Conservation (phyloP, 495 filamentous ascomycete genomes). For the Cudoniella acicularis region DNA sequence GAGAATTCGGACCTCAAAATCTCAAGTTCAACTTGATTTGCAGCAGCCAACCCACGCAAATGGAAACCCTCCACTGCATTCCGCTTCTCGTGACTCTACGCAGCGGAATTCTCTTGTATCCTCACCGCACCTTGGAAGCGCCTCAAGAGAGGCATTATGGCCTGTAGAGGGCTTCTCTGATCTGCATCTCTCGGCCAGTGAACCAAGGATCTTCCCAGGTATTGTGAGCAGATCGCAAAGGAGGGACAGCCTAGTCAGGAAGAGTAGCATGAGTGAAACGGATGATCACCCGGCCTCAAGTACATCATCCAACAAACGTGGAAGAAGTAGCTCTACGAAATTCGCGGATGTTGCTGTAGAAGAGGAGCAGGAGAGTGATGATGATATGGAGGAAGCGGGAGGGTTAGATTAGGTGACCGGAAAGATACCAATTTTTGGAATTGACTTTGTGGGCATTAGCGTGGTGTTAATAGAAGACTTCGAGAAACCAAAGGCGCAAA, state of each 20-base stretch:
- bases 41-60: slow-evolving; percentile 16
- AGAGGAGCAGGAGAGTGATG: slow-evolving; percentile 12
- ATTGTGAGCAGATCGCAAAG: slow-evolving; percentile 59
- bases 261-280: slow-evolving; percentile 20
- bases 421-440: not conserved
- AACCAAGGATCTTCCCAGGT: slow-evolving; percentile 70
- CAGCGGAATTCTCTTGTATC: slow-evolving; percentile 18
- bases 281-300: slow-evolving; percentile 2
- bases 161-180: slow-evolving; percentile 25
- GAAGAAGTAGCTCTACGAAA: not conserved
- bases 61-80: slow-evolving; percentile 15
- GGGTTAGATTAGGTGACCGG: not conserved
- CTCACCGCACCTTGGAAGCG: slow-evolving; percentile 19
- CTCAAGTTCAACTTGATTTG: slow-evolving; percentile 15
- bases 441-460: not conserved
- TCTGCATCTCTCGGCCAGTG: slow-evolving; percentile 47
- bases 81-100: slow-evolving; percentile 26
- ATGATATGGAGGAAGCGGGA: slow-evolving; percentile 15
- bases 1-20: slow-evolving; percentile 19
- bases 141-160: slow-evolving; percentile 19
- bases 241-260: slow-evolving; percentile 37
- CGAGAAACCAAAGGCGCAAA: too few species aligned
- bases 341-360: not conserved
- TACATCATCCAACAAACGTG: not conserved
- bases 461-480: too few species aligned